These are phyloP conservation scores for Solanum aculeatissimum DNA, from an alignment of 305 asterid species.

Conservation along the genomic window DNA sequence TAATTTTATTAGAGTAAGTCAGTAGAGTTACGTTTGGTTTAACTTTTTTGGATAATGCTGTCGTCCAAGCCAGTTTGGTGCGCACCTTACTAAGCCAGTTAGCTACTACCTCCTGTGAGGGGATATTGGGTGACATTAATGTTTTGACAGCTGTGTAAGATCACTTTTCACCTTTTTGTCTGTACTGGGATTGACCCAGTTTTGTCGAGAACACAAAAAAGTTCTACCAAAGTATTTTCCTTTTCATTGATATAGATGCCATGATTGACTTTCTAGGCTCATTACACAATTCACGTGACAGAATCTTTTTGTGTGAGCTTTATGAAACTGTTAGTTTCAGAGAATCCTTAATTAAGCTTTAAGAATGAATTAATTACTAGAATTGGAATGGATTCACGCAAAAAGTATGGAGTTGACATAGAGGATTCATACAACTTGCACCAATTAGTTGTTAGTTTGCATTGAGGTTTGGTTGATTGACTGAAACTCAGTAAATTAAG, in stretches of 20 bases:
- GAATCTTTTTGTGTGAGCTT: neutral
- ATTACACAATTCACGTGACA: neutral
- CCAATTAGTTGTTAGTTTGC: neutral
- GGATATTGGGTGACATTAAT: neutral
- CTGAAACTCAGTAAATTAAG: neutral
- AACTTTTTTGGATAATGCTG: neutral
- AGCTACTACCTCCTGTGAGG: neutral
- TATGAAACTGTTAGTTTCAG: neutral
- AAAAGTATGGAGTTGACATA: neutral
- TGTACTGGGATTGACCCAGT: too few relatives aligned
- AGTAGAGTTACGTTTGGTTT: neutral
- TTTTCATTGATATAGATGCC: neutral
- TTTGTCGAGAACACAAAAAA: too few relatives aligned
- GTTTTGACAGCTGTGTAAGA: neutral
- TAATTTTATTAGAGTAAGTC: neutral
- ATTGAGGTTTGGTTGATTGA: neutral
- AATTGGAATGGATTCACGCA: neutral
- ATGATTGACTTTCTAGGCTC: neutral
- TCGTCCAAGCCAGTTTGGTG: neutral
- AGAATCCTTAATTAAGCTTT: neutral
- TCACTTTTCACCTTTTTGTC: neutral
- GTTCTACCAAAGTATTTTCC: too few relatives aligned
- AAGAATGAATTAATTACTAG: neutral
- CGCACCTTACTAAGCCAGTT: neutral
- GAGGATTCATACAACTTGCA: neutral